phyloP scores from a whole-genome alignment of 2,329 filamentous ascomycete species.

The Didymella lethalis region DNA sequence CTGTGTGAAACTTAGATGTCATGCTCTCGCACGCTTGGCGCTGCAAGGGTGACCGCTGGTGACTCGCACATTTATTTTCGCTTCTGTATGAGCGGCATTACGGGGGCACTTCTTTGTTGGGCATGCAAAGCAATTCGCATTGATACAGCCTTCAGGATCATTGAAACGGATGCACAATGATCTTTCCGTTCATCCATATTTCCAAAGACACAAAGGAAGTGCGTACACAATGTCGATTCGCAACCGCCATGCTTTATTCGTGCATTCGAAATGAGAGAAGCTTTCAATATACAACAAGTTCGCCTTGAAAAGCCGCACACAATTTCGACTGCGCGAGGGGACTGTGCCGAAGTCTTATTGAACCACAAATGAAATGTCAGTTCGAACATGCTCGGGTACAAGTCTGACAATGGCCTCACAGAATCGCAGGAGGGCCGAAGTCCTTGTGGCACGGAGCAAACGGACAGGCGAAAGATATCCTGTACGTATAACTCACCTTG shows the following conservation, averaged over 20 bases:
- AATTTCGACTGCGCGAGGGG: not conserved
- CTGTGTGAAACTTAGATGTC: too few relatives aligned
- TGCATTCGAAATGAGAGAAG: too few relatives aligned
- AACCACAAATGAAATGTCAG: not conserved
- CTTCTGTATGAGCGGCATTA: not conserved
- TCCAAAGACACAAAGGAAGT: not conserved
- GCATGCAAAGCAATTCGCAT: too few relatives aligned
- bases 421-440: not conserved
- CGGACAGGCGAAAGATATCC: slow-evolving; percentile 11
- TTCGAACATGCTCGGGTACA: not conserved
- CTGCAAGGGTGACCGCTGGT: too few relatives aligned
- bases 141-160: too few relatives aligned
- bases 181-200: not conserved
- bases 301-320: not conserved
- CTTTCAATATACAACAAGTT: not conserved
- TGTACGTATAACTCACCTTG: slow-evolving; percentile 1
- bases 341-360: not conserved
- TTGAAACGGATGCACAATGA: not conserved
- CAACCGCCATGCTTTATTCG: not conserved
- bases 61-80: too few relatives aligned
- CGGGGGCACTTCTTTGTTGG: not conserved
- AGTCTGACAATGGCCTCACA: not conserved
- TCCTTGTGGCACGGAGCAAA: slow-evolving; percentile 20
- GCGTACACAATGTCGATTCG: not conserved
- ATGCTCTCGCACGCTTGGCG: too few relatives aligned